phyloP scores from a whole-genome alignment of 129 eudicot genomes.

The Ambrosia artemisiifolia region DNA sequence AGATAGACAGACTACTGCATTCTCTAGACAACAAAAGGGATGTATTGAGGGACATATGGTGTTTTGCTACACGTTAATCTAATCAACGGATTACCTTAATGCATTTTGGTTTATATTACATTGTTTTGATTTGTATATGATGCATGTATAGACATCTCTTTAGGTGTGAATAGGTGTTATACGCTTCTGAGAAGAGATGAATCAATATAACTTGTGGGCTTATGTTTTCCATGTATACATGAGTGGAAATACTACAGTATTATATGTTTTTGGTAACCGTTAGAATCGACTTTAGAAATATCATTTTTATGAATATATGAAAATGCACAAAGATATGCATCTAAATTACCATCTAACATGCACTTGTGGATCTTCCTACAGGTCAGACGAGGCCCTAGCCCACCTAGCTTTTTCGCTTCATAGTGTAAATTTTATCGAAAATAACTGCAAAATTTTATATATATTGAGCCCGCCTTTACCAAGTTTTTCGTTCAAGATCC shows the following conservation, averaged over 20 bases:
- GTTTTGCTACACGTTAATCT: not conserved
- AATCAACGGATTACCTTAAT: not conserved
- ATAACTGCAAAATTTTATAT: no score
- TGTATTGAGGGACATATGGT: not conserved
- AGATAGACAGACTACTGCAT: not conserved
- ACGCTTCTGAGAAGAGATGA: not conserved
- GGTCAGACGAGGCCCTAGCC: no score
- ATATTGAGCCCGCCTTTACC: no score
- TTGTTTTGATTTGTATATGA: not conserved
- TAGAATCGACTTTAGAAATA: not conserved
- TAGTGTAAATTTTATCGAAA: no score
- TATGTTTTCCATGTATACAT: not conserved
- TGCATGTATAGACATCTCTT: not conserved
- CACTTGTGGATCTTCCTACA: no score
- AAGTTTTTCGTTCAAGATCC: no score
- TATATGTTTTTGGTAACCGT: not conserved
- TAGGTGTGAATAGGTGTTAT: not conserved
- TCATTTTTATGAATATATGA: not conserved
- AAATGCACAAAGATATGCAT: not conserved
- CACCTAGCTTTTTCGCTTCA: no score
- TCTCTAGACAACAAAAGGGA: not conserved
- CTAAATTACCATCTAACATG: not conserved
- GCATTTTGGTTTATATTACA: not conserved
- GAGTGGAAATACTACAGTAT: not conserved
- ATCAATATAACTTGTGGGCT: not conserved